Conservation (phyloP, 208 protist genomes). For the Trypanosoma melophagium region DNA sequence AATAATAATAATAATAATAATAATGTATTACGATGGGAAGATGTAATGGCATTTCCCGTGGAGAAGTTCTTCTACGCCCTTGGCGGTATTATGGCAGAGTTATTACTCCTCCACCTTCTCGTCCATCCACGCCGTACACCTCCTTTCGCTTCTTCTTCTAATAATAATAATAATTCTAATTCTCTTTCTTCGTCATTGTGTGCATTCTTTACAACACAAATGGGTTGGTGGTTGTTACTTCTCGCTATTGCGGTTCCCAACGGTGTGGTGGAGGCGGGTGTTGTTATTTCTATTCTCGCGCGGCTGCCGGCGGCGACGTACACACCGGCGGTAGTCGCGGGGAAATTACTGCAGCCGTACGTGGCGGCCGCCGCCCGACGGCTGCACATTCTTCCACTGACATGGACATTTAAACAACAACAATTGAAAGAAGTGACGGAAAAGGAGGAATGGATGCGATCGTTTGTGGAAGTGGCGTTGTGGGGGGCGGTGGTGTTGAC, state of each 20-base stretch:
- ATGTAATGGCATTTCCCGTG: conserved; percentile 34
- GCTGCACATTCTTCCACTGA: too few species aligned
- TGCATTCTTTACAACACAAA: conserved; percentile 33
- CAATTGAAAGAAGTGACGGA: not conserved
- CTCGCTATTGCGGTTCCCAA: conserved; percentile 54
- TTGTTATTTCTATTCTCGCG: conserved; percentile 43
- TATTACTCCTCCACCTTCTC: conserved; percentile 51
- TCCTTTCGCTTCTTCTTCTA: not conserved
- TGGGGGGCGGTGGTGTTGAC: conserved; percentile 24
- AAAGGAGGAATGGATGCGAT: conserved; percentile 13
- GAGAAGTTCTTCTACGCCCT: conserved; percentile 59
- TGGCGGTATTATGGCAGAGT: conserved; percentile 42
- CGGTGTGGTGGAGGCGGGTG: conserved; percentile 42
- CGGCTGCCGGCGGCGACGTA: conserved; percentile 52
- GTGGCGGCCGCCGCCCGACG: conserved; percentile 39
- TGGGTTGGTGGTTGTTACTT: conserved; percentile 39
- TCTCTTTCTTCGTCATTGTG: conserved; percentile 2
- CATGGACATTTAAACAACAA: not conserved
- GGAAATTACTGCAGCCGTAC: conserved; percentile 61
- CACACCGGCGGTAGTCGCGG: conserved; percentile 46
- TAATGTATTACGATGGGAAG: not conserved
- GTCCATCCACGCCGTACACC: conserved; percentile 37
- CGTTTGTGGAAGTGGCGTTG: conserved; percentile 34
- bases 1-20: conserved; percentile 3
- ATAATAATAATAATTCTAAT: not conserved